Conservation (phyloP, 495 filamentous ascomycete species). For the Ramalina intermedia region DNA sequence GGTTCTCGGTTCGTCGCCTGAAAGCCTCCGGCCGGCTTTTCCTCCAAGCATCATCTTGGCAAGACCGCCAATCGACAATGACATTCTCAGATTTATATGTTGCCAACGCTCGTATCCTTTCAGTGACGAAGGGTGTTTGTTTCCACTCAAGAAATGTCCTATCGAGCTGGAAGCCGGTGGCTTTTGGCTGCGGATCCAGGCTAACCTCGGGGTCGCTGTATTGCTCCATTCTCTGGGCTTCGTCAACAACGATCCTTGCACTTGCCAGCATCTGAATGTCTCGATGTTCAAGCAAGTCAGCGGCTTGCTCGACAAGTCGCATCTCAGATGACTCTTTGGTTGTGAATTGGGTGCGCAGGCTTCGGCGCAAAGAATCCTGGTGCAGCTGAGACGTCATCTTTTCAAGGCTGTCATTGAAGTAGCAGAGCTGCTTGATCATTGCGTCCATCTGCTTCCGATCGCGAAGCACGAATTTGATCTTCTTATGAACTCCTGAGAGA, state of each 20-base stretch:
- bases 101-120: constrained; percentile 11
- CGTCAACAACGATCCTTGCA: not conserved
- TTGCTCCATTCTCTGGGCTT: not conserved
- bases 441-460: constrained; percentile 8
- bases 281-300: not conserved
- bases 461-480: constrained; percentile 10
- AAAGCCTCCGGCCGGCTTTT: constrained; percentile 11
- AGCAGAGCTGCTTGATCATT: constrained; percentile 11
- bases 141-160: constrained; percentile 10
- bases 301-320: not conserved
- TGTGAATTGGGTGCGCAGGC: not conserved
- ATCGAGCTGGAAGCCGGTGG: constrained; percentile 6
- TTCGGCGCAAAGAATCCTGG: constrained; percentile 10
- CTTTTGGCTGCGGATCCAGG: not conserved
- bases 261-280: constrained; percentile 1
- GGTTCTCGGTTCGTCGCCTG: constrained; percentile 10
- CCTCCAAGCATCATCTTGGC: constrained; percentile 15
- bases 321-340: constrained; percentile 1
- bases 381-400: constrained; percentile 10
- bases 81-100: constrained; percentile 10
- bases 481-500: constrained; percentile 4
- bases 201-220: not conserved
- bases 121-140: constrained; percentile 8
- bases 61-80: constrained; percentile 16
- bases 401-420: constrained; percentile 16